phyloP scores from a whole-genome alignment of 257 asterid genomes.

The Solanum boliviense region DNA sequence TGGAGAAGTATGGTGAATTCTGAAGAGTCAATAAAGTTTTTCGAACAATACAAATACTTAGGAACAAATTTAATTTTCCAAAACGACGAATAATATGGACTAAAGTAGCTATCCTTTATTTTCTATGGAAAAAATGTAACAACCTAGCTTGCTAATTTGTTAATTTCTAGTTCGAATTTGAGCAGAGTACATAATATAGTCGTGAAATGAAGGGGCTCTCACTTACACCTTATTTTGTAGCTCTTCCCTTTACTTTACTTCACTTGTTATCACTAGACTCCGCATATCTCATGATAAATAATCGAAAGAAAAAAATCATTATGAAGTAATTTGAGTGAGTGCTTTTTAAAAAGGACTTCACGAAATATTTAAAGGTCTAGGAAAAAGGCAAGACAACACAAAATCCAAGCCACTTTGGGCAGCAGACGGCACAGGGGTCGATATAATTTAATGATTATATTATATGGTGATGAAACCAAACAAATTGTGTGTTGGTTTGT shows the following conservation, averaged over 20 bases:
- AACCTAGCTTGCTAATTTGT: not conserved
- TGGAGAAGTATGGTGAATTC: not conserved
- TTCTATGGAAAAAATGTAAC: not conserved
- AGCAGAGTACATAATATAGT: not conserved
- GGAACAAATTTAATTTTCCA: not conserved
- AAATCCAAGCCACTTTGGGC: not conserved
- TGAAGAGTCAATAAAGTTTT: not conserved
- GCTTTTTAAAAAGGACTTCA: not conserved
- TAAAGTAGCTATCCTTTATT: not conserved
- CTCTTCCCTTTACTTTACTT: not conserved
- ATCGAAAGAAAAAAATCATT: not conserved
- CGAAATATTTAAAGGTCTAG: not conserved
- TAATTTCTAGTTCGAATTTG: not conserved
- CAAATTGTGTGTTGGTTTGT: not conserved
- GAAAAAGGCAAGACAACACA: not conserved
- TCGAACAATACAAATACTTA: not conserved
- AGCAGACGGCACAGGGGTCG: not conserved
- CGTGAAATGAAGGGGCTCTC: not conserved
- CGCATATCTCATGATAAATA: not conserved
- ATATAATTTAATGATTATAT: not conserved
- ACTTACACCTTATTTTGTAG: not conserved
- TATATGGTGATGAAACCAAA: conserved; percentile 5
- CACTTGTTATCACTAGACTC: not conserved
- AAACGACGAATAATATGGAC: not conserved
- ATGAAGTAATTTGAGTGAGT: not conserved